Conservation (phyloP, 1,284 basidiomycete species). For the Cerioporus squamosus region DNA sequence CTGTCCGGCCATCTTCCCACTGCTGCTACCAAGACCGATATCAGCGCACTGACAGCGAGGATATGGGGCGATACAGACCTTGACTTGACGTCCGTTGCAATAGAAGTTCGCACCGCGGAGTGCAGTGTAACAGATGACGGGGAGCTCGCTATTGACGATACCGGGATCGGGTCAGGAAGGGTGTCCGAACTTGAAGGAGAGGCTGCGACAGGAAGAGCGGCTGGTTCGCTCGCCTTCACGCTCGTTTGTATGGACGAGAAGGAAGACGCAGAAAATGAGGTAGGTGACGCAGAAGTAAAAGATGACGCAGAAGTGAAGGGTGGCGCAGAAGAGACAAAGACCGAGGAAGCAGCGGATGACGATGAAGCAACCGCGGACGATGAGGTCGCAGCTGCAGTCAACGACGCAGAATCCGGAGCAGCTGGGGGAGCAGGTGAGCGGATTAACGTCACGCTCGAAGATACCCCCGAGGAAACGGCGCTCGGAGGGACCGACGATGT, state of each 20-base stretch:
- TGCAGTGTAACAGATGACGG: neutral
- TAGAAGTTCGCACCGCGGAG: neutral
- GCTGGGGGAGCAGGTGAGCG: neutral
- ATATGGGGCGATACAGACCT: neutral
- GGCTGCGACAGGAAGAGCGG: conserved; percentile 6
- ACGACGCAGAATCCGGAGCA: neutral
- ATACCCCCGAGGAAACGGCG: neutral
- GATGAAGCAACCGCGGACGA: neutral
- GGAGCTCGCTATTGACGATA: conserved; percentile 5
- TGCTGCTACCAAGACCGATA: neutral
- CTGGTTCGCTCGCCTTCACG: neutral
- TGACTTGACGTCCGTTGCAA: neutral
- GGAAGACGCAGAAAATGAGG: neutral
- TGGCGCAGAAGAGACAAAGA: neutral
- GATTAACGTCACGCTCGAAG: conserved; percentile 1
- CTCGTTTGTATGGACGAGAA: neutral
- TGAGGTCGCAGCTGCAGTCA: neutral
- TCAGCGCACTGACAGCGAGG: neutral
- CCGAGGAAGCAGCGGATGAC: neutral
- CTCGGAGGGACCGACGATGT: neutral
- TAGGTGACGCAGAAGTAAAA: neutral
- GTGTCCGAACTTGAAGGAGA: conserved; percentile 5
- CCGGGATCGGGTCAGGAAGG: conserved; percentile 4
- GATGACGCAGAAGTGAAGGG: conserved; percentile 1
- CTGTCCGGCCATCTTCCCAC: conserved; percentile 4